These are phyloP conservation scores for Venturia aucupariae DNA, from an alignment of 2,329 filamentous ascomycete genomes.

Conservation along the genomic window DNA sequence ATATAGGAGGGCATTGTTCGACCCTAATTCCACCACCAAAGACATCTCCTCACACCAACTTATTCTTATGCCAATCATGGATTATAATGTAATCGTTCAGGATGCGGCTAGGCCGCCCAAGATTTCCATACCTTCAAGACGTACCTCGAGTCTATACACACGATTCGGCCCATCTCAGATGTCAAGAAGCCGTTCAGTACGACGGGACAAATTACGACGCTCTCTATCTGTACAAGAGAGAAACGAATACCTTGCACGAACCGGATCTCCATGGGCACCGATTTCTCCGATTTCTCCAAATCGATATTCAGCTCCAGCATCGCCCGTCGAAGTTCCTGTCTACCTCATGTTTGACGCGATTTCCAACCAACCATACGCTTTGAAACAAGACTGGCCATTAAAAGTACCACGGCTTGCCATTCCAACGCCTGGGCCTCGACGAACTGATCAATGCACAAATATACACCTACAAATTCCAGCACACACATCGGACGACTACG, in stretches of 20 bases:
- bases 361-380: not conserved
- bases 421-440: not conserved
- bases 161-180: not conserved
- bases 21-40: not conserved
- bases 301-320: not conserved
- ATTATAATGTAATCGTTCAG: not conserved
- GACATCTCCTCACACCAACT: not conserved
- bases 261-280: not conserved
- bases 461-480: not conserved
- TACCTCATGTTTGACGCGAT: not conserved
- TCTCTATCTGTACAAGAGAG: constrained; percentile 1
- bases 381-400: not conserved
- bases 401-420: not conserved
- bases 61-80: not conserved
- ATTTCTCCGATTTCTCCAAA: not conserved
- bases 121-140: not conserved
- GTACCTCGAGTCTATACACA: not conserved
- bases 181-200: not conserved
- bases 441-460: not conserved
- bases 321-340: not conserved
- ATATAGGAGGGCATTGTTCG: not conserved
- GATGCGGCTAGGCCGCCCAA: not conserved
- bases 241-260: not conserved
- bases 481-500: not conserved
- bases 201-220: constrained; percentile 1